Percentiles rank a stretch among this genome's conserved stretches.
phyloP scores from a whole-genome alignment of 805 yeast species.

The Blastobotrys terrestris region DNA sequence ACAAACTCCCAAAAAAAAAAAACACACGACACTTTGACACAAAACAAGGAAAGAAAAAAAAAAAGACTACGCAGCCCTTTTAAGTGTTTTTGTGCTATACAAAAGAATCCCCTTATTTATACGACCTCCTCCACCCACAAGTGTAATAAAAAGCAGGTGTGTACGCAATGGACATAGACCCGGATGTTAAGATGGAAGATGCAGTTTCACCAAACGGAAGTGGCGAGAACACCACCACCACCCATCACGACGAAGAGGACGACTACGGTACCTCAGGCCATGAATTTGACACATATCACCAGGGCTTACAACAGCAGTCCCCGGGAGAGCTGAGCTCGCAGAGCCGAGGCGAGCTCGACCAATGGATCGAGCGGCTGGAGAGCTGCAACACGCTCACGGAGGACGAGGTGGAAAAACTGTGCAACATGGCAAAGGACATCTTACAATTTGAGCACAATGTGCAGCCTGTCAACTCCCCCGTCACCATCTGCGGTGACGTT shows the following conservation, averaged over 20 bases:
- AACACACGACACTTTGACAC: neutral
- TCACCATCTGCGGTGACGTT: slow-evolving; percentile 94
- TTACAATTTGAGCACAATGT: slow-evolving; percentile 89
- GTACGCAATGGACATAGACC: slow-evolving; percentile 37
- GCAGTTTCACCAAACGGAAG: slow-evolving; percentile 15
- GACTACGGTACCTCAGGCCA: neutral
- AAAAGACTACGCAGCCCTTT: neutral
- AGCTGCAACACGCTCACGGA: slow-evolving; percentile 83
- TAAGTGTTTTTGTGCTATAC: too few relatives aligned
- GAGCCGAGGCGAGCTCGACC: slow-evolving; percentile 70
- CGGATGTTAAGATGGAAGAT: slow-evolving; percentile 36
- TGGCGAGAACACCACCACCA: slow-evolving; percentile 1
- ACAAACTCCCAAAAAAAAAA: neutral
- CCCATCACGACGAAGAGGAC: slow-evolving; percentile 1
- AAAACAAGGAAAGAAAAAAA: neutral
- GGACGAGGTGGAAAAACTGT: slow-evolving; percentile 70
- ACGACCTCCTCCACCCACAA: neutral
- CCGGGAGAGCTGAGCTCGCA: slow-evolving; percentile 34
- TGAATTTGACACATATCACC: neutral
- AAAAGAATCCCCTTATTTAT: too few relatives aligned
- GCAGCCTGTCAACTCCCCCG: slow-evolving; percentile 92
- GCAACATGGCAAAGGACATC: slow-evolving; percentile 86
- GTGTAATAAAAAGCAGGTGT: too few relatives aligned
- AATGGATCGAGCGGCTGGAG: slow-evolving; percentile 80
- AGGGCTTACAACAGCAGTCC: slow-evolving; percentile 1